A percentile compares a stretch with the other conserved stretches of the same genome.
Conservation (phyloP, 2,329 filamentous ascomycete species). For the Fusarium pseudonygamai region DNA sequence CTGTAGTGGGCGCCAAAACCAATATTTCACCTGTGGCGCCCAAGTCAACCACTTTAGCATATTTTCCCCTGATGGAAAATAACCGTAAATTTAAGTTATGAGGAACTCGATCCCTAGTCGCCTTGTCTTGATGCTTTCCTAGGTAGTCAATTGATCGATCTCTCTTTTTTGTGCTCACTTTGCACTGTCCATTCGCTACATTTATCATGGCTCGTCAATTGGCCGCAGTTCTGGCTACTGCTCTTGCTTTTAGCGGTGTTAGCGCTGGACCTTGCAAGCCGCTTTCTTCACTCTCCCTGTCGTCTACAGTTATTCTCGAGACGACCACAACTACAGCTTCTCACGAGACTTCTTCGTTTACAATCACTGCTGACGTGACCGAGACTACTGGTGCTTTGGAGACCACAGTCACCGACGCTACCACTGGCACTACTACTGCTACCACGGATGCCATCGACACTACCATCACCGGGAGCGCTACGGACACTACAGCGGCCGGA, state of each 20-base stretch:
- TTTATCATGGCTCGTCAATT: not conserved
- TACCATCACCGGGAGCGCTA: not conserved
- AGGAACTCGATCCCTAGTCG: not conserved
- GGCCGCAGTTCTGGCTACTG: not conserved
- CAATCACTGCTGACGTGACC: not conserved
- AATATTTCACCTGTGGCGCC: not conserved
- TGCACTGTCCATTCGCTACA: not conserved
- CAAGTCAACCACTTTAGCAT: not conserved
- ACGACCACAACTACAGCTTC: not conserved
- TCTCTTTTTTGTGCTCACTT: not conserved
- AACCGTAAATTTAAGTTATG: not conserved
- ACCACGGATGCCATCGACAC: not conserved
- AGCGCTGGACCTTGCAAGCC: slow-evolving; percentile 6
- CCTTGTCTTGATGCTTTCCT: not conserved
- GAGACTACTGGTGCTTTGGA: not conserved
- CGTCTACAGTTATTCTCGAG: not conserved
- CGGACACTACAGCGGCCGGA: not conserved
- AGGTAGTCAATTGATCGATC: not conserved
- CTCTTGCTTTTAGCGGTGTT: not conserved
- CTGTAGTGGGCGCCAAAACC: not conserved
- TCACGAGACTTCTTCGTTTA: not conserved
- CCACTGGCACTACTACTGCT: not conserved
- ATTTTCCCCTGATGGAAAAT: not conserved
- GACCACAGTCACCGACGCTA: not conserved
- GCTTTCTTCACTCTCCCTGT: not conserved